phyloP scores from a whole-genome alignment of 192 early-diverging fungal genomes.

The Phlyctochytrium bullatum region DNA sequence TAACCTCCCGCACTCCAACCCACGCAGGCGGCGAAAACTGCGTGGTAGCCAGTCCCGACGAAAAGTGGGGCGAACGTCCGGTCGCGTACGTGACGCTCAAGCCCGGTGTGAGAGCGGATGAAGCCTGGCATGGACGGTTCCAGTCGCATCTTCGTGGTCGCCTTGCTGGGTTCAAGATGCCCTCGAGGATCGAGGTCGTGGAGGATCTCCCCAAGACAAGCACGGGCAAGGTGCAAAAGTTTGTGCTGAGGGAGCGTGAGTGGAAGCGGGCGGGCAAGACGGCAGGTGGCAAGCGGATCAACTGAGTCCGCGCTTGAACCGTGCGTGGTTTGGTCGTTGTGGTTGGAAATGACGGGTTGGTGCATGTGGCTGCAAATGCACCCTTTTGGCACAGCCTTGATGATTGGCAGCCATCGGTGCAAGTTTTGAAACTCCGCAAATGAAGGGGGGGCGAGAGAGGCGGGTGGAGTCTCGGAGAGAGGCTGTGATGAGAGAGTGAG shows the following conservation, averaged over 20 bases:
- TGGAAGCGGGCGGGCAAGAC: slow-evolving; percentile 42
- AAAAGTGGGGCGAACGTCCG: slow-evolving; percentile 61
- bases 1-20: slow-evolving; percentile 46
- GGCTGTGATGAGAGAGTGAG: too few relatives aligned
- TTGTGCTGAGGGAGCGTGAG: slow-evolving; percentile 46
- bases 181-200: slow-evolving; percentile 39
- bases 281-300: slow-evolving; percentile 8
- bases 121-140: slow-evolving; percentile 11
- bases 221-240: slow-evolving; percentile 48
- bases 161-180: slow-evolving; percentile 58
- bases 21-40: slow-evolving; percentile 53
- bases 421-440: too few relatives aligned
- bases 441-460: too few relatives aligned
- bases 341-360: too few relatives aligned
- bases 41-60: slow-evolving; percentile 54
- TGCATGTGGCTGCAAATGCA: too few relatives aligned
- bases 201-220: slow-evolving; percentile 51
- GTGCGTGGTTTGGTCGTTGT: too few relatives aligned
- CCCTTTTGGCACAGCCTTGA: too few relatives aligned
- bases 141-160: slow-evolving; percentile 36
- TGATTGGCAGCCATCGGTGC: too few relatives aligned
- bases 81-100: slow-evolving; percentile 55
- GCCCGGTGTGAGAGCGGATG: neutral
- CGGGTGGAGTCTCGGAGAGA: too few relatives aligned
- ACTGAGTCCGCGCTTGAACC: too few relatives aligned